Conservation (phyloP, 1,284 basidiomycete species). For the Irpex sp. region DNA sequence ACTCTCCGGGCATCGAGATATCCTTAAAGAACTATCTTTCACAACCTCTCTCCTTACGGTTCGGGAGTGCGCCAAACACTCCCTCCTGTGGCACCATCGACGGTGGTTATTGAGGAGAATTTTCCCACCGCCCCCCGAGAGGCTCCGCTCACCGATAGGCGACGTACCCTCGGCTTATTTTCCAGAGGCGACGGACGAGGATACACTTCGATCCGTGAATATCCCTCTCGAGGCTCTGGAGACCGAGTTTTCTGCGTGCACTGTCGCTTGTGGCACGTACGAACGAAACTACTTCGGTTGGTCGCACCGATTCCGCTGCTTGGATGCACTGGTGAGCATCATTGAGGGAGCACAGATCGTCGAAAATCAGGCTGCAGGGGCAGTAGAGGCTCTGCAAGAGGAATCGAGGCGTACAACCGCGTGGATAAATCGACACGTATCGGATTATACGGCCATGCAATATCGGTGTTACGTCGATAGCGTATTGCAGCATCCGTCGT, state of each 20-base stretch:
- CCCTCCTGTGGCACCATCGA: slow-evolving; percentile 64
- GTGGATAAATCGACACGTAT: slow-evolving; percentile 61
- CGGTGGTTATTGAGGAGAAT: slow-evolving; percentile 49
- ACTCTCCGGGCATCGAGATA: slow-evolving; percentile 28
- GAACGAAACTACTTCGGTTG: slow-evolving; percentile 15
- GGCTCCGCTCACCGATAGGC: background rate
- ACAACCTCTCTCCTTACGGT: slow-evolving; percentile 44
- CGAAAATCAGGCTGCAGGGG: slow-evolving; percentile 9
- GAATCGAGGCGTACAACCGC: slow-evolving; percentile 34
- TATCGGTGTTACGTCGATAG: slow-evolving; percentile 38
- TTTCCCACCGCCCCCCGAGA: background rate
- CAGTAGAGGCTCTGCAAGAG: slow-evolving; percentile 26
- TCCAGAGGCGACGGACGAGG: slow-evolving; percentile 3
- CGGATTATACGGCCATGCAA: slow-evolving; percentile 62
- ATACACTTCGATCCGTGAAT: slow-evolving; percentile 1
- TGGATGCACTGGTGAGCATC: slow-evolving; percentile 5
- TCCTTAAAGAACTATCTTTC: slow-evolving; percentile 44
- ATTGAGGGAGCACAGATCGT: background rate
- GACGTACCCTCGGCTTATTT: background rate
- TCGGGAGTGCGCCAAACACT: slow-evolving; percentile 55
- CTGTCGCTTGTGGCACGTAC: slow-evolving; percentile 11
- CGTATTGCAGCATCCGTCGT: slow-evolving; percentile 12
- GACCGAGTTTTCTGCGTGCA: slow-evolving; percentile 9
- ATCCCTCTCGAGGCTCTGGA: slow-evolving; percentile 3
- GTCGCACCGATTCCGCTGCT: slow-evolving; percentile 8